phyloP scores from a whole-genome alignment of 306 rosid species.

The Oxytropis ochrocephala region DNA sequence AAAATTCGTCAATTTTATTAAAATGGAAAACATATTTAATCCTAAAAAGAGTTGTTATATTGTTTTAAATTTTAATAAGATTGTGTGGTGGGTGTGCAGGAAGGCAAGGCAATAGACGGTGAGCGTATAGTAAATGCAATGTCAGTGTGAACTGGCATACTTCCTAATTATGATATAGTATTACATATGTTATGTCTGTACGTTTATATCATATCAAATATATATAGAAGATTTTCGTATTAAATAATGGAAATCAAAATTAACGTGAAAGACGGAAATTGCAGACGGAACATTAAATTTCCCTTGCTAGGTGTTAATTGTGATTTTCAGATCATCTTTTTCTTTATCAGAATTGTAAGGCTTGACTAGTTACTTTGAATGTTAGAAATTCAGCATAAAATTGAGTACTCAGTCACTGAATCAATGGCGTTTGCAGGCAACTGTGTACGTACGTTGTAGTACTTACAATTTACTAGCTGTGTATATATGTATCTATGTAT shows the following conservation, averaged over 20 bases:
- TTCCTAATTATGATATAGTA: too few species aligned
- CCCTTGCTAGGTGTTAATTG: neutral
- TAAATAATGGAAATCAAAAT: neutral
- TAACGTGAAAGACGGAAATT: neutral
- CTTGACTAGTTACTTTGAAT: neutral
- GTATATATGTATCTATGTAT: neutral
- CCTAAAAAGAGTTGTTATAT: too few species aligned
- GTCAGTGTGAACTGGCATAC: too few species aligned
- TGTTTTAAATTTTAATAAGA: too few species aligned
- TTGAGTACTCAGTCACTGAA: constrained; percentile 24
- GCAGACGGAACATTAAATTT: neutral
- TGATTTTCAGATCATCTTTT: neutral
- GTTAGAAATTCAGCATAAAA: constrained; percentile 28
- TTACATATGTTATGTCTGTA: neutral
- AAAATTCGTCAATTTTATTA: too few species aligned
- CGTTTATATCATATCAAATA: neutral
- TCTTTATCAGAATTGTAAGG: neutral
- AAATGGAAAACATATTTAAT: too few species aligned
- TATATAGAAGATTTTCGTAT: neutral
- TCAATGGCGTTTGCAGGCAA: constrained; percentile 27
- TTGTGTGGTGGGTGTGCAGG: too few species aligned
- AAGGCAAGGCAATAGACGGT: too few species aligned
- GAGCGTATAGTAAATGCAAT: too few species aligned
- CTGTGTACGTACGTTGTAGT: neutral
- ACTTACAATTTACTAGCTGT: constrained; percentile 16